Evolutionary conservation across 768 basidiomycete genomes (phyloP).

Genomic region (Amanita muscaria): DNA sequence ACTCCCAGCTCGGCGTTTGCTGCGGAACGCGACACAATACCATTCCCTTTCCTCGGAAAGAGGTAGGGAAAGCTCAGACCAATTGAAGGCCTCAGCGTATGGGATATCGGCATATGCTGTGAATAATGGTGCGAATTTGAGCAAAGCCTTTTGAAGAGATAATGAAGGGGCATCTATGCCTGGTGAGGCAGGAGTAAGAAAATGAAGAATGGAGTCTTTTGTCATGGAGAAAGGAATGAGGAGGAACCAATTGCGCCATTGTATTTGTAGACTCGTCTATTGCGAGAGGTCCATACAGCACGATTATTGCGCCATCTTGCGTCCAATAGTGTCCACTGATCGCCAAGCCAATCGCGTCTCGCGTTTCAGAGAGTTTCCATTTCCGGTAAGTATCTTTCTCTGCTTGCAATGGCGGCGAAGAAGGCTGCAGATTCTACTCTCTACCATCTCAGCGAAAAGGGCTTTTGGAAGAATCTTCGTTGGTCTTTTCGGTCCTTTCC

Average conservation of each 20-base stretch:
- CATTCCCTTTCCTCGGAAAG: slow-evolving; percentile 72
- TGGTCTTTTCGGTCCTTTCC: slow-evolving; percentile 23
- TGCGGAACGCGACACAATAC: slow-evolving; percentile 90
- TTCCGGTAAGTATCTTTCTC: no score
- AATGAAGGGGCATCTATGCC: slow-evolving; percentile 80
- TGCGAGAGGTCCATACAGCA: slow-evolving; percentile 1
- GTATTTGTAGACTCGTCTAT: slow-evolving; percentile 5
- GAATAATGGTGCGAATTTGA: slow-evolving; percentile 57
- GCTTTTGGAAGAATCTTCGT: slow-evolving; percentile 98
- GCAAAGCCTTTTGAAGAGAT: slow-evolving; percentile 79
- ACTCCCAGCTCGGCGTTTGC: slow-evolving; percentile 61
- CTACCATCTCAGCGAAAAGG: slow-evolving; percentile 82
- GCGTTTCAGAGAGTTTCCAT: not conserved
- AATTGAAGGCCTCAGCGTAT: slow-evolving; percentile 84
- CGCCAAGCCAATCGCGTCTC: no score
- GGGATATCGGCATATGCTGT: slow-evolving; percentile 51
- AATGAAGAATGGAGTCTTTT: no score
- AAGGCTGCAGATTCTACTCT: slow-evolving; percentile 82
- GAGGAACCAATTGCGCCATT: slow-evolving; percentile 15
- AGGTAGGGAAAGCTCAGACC: slow-evolving; percentile 62
- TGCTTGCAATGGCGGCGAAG: slow-evolving; percentile 62
- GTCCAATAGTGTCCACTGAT: no score
- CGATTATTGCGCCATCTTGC: slow-evolving; percentile 8
- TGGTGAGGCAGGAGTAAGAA: slow-evolving; percentile 75
- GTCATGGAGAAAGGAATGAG: no score